phyloP scores from a whole-genome alignment of 164 flowering plant genomes.

The Nymphaea colorata region DNA sequence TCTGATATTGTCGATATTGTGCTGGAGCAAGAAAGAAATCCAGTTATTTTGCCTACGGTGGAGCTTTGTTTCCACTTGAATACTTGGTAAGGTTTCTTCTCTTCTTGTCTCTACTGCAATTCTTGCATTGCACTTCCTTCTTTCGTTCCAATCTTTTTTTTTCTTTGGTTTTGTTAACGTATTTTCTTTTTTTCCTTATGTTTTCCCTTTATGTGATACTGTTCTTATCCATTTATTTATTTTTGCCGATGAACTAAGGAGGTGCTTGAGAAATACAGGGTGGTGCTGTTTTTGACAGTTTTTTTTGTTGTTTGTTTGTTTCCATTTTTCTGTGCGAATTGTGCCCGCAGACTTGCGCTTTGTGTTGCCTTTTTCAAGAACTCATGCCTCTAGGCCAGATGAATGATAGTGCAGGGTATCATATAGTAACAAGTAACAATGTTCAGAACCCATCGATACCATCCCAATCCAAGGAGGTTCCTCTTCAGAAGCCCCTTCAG shows the following conservation, averaged over 20 bases:
- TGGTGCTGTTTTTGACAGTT: not conserved
- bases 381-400: conserved; percentile 26
- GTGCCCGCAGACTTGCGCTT: not conserved
- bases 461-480: conserved; percentile 6
- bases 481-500: conserved; percentile 7
- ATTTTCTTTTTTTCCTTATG: not conserved
- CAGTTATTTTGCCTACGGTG: too few species aligned
- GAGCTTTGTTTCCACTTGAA: too few species aligned
- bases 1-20: too few species aligned
- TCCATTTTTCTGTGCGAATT: not conserved
- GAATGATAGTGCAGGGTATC: conserved; percentile 25
- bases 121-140: too few species aligned
- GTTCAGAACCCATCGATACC: conserved; percentile 20
- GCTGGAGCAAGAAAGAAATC: too few species aligned
- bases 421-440: conserved; percentile 23
- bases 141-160: too few species aligned
- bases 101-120: too few species aligned
- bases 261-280: not conserved
- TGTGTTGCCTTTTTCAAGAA: not conserved
- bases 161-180: too few species aligned
- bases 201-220: not conserved
- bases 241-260: not conserved
- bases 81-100: too few species aligned
- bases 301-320: too few species aligned
- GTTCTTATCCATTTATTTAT: not conserved